Evolutionary conservation across 306 rosid genomes (phyloP).

Genomic region (Rubus idaeus): DNA sequence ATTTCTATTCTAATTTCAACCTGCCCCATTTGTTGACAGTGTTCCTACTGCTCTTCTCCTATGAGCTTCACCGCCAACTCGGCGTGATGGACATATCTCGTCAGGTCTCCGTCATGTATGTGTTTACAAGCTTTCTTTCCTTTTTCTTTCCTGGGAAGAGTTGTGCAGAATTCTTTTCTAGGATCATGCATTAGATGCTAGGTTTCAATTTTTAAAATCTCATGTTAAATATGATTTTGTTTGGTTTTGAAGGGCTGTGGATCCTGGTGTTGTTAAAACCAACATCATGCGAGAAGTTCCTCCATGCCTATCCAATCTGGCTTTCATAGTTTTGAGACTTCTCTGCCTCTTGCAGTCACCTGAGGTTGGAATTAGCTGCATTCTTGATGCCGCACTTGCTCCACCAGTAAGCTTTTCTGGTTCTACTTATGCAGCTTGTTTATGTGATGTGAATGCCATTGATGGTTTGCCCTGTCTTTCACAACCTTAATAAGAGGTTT

Average conservation of each 20-base stretch:
- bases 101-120: conserved; percentile 59
- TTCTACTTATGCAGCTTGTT: not conserved
- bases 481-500: not conserved
- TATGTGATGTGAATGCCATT: not conserved
- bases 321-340: conserved; percentile 41
- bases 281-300: conserved; percentile 60
- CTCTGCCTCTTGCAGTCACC: conserved; percentile 59
- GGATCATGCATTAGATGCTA: not conserved
- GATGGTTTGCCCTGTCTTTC: not conserved
- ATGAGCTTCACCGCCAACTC: conserved; percentile 73
- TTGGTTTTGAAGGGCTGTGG: conserved; percentile 50
- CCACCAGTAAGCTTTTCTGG: conserved; percentile 52
- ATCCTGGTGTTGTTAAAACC: conserved; percentile 77
- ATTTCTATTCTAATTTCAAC: conserved; percentile 28
- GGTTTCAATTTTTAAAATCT: not conserved
- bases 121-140: too few species aligned
- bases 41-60: conserved; percentile 66
- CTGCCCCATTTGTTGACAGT: conserved; percentile 66
- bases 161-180: not conserved
- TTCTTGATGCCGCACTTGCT: conserved; percentile 77
- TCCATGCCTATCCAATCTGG: too few species aligned
- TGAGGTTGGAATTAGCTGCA: conserved; percentile 46
- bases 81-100: conserved; percentile 44
- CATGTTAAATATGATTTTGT: conserved; percentile 12
- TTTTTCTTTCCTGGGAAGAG: too few species aligned